Evolutionary conservation across 257 asterid genomes (phyloP), one percentile per base, ranked within the genome.

Genomic region (Leptodermis oblonga): DNA sequence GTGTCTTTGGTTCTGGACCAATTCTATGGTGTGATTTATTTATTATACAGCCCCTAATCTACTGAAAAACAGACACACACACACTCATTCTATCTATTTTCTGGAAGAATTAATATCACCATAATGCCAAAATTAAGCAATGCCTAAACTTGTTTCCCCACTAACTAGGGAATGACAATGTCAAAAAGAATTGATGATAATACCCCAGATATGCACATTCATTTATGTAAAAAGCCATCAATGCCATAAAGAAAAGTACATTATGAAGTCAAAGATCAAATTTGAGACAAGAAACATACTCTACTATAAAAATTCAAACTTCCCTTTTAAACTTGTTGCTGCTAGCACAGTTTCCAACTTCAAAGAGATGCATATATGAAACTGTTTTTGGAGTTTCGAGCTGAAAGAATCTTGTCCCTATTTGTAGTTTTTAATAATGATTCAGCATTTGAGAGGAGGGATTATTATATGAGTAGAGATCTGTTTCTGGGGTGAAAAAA

Each of bases 121-220:
- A 61, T 55, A 17, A 26, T 15, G 46, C 67, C 30, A 70, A 58
- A 70, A 60, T 36, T 11, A 69, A 69, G 42, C 28, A 54, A 37
- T 54, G 13, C 64, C 34, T 23, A 53, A 68, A 37, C 64, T 49
- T 37, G n/a, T 53, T 52, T 37, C 36, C 51, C 51, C 22, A 48
- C 36, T 68, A 33, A 37, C 37, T 23, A 34, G 31, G 22, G 54
- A 68, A 37, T 23, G 26, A 15, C 34, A 14, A 11, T 43, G 49
- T 43, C 2, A 43, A 14, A 43, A 17, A 43, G 14, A 0, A n/a
- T n/a, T n/a, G n/a, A n/a, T 1, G 20, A 11, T 43, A 5, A 14
- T 43, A 26, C 39, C 15, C 34, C 18, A 36, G 30, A 60, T 58
- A 36, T 31, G 75, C 22, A 22, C 1, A 23, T 34, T 46, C 28